A percentile compares a stretch with the other conserved stretches of the same genome.
phyloP scores from a whole-genome alignment of 2,329 filamentous ascomycete species.

The Talaromyces amestolkiae region DNA sequence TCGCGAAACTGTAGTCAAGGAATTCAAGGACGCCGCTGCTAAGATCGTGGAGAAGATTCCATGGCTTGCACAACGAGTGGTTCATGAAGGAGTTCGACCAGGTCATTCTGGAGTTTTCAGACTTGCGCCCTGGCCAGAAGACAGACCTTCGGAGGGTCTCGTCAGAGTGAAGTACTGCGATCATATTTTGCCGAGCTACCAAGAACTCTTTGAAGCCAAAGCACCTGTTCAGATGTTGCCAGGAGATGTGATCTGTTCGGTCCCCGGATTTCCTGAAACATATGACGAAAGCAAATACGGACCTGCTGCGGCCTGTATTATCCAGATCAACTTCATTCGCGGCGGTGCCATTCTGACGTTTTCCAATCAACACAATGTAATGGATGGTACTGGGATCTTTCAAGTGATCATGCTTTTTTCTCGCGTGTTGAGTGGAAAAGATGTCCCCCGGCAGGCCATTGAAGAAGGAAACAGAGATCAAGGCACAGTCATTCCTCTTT shows the following conservation, averaged over 20 bases:
- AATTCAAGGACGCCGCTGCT: neutral
- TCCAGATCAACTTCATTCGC: neutral
- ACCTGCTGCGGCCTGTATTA: neutral
- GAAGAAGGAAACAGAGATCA: neutral
- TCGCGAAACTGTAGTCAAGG: neutral
- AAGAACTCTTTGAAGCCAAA: neutral
- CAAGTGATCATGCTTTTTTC: neutral
- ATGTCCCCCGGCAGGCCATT: neutral
- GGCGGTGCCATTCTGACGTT: neutral
- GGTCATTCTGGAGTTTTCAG: neutral
- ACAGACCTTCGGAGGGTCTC: neutral
- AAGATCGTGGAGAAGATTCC: neutral
- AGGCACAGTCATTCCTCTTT: neutral
- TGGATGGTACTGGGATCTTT: neutral
- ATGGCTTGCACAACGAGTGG: neutral
- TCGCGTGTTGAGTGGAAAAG: neutral
- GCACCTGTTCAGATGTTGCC: neutral
- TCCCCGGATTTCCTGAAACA: neutral
- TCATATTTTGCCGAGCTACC: neutral
- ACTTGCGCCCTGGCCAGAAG: neutral
- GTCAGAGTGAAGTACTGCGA: neutral
- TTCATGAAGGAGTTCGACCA: neutral
- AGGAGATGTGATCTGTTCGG: neutral
- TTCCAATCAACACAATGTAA: neutral
- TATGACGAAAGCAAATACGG: neutral